A percentile compares a stretch with the other conserved stretches of the same genome.
Evolutionary conservation across 2,329 filamentous ascomycete species (phyloP).

Genomic region (Curvularia lunata): DNA sequence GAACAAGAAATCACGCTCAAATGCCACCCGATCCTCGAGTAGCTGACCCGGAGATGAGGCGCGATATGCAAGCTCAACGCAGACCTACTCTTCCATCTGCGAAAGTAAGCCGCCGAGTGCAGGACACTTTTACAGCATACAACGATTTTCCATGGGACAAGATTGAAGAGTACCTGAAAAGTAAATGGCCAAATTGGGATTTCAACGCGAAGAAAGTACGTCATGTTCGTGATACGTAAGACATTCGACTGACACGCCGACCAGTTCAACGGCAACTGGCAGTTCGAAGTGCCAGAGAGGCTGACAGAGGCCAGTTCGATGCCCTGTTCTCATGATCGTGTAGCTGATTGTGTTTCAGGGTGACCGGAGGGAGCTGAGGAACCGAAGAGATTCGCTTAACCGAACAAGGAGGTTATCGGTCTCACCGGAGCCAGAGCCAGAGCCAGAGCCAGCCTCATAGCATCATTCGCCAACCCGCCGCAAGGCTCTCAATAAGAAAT

Average conservation of each 20-base stretch:
- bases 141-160: conserved; percentile 24
- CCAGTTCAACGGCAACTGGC: conserved; percentile 20
- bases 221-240: not conserved
- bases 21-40: not conserved
- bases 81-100: conserved; percentile 13
- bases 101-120: conserved; percentile 6
- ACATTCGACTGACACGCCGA: not conserved
- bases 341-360: conserved; percentile 16
- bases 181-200: conserved; percentile 20
- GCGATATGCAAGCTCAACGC: conserved; percentile 13
- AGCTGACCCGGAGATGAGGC: conserved; percentile 10
- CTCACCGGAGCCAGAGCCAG: conserved; percentile 7
- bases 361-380: conserved; percentile 17
- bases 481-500: not conserved
- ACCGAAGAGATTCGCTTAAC: conserved; percentile 12
- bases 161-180: conserved; percentile 22
- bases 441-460: not conserved
- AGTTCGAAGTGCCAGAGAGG: conserved; percentile 22
- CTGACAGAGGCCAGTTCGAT: conserved; percentile 19
- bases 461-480: not conserved
- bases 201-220: conserved; percentile 18
- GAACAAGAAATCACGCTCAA: not conserved
- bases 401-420: conserved; percentile 5
- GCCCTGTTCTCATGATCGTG: not conserved
- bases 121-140: conserved; percentile 24